These are phyloP conservation scores for Pulveroboletus sp. DNA, from an alignment of 768 basidiomycete species.

Conservation along the genomic window DNA sequence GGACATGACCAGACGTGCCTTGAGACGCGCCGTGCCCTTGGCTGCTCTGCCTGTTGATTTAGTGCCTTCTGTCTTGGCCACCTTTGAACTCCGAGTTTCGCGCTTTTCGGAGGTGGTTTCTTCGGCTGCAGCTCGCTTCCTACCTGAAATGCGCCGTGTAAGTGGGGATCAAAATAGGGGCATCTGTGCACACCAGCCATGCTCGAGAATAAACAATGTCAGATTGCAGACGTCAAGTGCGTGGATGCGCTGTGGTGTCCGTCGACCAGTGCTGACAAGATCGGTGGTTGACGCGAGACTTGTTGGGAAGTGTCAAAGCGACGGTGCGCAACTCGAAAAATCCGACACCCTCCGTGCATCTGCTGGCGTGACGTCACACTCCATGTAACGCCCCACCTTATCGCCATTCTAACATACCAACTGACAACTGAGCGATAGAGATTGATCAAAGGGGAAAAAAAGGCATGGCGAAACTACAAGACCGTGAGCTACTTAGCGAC, in stretches of 20 bases:
- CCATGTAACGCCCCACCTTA: slow-evolving; percentile 16
- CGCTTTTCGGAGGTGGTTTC: slow-evolving; percentile 26
- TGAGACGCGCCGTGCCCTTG: slow-evolving; percentile 41
- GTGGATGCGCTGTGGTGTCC: background rate
- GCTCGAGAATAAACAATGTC: background rate
- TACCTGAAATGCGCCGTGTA: slow-evolving; percentile 26
- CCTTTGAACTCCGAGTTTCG: slow-evolving; percentile 47
- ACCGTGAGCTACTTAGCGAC: slow-evolving; percentile 25
- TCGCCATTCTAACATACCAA: too few species aligned
- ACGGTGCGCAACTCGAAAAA: slow-evolving; percentile 20
- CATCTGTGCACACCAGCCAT: slow-evolving; percentile 30
- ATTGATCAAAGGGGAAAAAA: slow-evolving; percentile 31
- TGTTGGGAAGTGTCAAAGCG: slow-evolving; percentile 19
- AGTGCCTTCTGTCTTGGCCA: slow-evolving; percentile 42
- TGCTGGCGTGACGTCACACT: slow-evolving; percentile 34
- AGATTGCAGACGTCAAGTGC: background rate
- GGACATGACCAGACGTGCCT: slow-evolving; percentile 34
- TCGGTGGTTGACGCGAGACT: slow-evolving; percentile 12
- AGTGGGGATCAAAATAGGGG: slow-evolving; percentile 13
- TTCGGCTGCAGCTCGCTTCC: slow-evolving; percentile 45
- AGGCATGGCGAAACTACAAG: slow-evolving; percentile 26
- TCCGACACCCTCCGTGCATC: slow-evolving; percentile 14
- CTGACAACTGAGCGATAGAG: slow-evolving; percentile 3
- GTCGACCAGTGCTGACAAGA: background rate
- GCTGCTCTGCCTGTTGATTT: slow-evolving; percentile 32